phyloP scores from a whole-genome alignment of 78 protist species.

The Dictyostelium intermedium region DNA sequence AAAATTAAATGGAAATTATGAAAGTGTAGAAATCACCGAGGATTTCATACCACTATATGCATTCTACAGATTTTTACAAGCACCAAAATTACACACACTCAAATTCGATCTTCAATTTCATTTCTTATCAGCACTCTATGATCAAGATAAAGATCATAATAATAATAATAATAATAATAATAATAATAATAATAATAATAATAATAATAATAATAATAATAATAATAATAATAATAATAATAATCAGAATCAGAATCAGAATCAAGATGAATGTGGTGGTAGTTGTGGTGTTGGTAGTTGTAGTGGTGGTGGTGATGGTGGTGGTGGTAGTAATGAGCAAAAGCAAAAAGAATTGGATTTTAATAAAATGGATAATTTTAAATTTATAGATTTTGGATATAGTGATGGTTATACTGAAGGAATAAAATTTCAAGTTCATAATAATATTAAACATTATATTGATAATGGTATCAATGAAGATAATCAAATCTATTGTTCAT shows the following conservation, averaged over 20 bases:
- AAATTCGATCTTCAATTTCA: background rate
- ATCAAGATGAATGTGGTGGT: too few relatives aligned
- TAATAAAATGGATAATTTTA: constrained; percentile 6
- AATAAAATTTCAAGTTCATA: background rate
- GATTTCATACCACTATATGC: constrained; percentile 21
- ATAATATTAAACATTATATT: background rate
- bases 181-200: too few relatives aligned
- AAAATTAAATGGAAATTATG: background rate
- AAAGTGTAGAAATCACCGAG: background rate
- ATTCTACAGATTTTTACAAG: background rate
- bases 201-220: too few relatives aligned
- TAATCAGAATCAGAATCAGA: too few relatives aligned
- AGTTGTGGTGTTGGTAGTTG: background rate
- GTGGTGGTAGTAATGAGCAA: background rate
- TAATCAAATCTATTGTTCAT: constrained; percentile 15
- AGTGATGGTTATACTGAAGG: background rate
- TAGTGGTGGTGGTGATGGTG: too few relatives aligned
- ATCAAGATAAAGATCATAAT: background rate
- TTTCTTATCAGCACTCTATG: background rate
- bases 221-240: too few relatives aligned
- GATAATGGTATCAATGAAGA: constrained; percentile 1
- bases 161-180: too few relatives aligned
- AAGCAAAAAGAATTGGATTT: background rate
- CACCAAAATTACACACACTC: background rate
- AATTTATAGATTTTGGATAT: background rate